These are phyloP conservation scores for grape (Vitis vinifera) DNA, from an alignment of 164 flowering plant species.

Conservation along the genomic window DNA sequence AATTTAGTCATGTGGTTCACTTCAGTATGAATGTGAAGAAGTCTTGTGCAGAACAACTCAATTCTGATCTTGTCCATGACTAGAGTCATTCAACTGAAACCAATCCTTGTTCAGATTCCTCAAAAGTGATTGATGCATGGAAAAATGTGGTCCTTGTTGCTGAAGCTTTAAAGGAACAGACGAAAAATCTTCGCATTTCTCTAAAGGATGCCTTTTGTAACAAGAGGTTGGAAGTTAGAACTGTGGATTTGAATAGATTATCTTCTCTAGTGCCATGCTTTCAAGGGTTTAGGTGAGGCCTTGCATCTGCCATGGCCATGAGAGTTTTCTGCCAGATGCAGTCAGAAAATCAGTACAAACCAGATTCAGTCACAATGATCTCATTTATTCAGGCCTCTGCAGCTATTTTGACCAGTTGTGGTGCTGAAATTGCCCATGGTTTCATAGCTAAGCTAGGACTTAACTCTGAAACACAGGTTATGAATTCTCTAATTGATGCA, in stretches of 20 bases:
- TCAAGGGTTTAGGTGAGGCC: constrained; percentile 78
- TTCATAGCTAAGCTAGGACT: constrained; percentile 29
- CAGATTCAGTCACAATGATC: constrained; percentile 34
- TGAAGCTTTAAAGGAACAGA: too few relatives aligned
- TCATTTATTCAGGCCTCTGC: constrained; percentile 25
- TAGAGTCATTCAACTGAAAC: too few relatives aligned
- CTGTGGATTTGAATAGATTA: constrained; percentile 33
- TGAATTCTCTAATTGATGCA: constrained; percentile 33
- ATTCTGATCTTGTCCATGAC: too few relatives aligned
- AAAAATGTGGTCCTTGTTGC: too few relatives aligned
- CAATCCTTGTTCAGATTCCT: too few relatives aligned
- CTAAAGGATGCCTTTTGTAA: too few relatives aligned
- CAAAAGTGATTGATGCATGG: too few relatives aligned
- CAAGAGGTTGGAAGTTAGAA: constrained; percentile 2
- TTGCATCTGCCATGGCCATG: constrained; percentile 44
- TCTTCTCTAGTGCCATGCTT: constrained; percentile 58
- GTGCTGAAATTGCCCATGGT: constrained; percentile 26
- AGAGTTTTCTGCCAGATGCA: constrained; percentile 30
- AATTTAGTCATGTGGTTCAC: too few relatives aligned
- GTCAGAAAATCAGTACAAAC: constrained; percentile 24
- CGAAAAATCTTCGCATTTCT: too few relatives aligned
- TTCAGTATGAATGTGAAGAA: too few relatives aligned
- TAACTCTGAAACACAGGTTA: constrained; percentile 18
- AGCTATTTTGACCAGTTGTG: constrained; percentile 14
- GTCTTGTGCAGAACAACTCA: too few relatives aligned